Evolutionary conservation across 2,329 filamentous ascomycete genomes (phyloP).

Genomic region (Cryphonectria parasitica): DNA sequence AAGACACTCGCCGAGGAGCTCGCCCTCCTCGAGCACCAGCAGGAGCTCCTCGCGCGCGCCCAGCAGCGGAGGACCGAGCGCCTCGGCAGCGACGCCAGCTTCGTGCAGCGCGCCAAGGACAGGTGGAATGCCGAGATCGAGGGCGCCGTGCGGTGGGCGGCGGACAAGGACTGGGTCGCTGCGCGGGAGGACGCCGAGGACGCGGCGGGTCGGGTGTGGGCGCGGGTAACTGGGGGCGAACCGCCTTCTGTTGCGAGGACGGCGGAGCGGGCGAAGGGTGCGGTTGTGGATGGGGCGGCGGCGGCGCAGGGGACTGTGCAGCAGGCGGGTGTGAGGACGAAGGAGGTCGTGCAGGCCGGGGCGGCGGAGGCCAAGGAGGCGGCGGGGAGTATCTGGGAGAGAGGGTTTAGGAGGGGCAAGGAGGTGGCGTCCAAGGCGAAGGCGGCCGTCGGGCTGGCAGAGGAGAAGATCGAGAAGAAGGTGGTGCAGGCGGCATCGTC

Average conservation of each 20-base stretch:
- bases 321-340: conserved; percentile 35
- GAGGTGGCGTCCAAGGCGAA: conserved; percentile 45
- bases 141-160: conserved; percentile 66
- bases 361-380: conserved; percentile 43
- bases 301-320: conserved; percentile 31
- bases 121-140: conserved; percentile 78
- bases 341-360: conserved; percentile 36
- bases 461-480: conserved; percentile 40
- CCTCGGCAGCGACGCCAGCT: conserved; percentile 44
- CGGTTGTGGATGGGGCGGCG: conserved; percentile 24
- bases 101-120: conserved; percentile 73
- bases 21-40: conserved; percentile 28
- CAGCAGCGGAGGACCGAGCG: conserved; percentile 17
- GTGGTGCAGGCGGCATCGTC: conserved; percentile 35
- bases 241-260: conserved; percentile 39
- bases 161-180: conserved; percentile 67
- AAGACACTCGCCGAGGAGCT: conserved; percentile 36
- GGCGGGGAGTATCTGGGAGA: conserved; percentile 45
- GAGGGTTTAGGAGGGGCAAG: conserved; percentile 46
- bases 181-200: conserved; percentile 63
- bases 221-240: conserved; percentile 40
- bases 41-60: conserved; percentile 27
- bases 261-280: conserved; percentile 35
- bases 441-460: conserved; percentile 41
- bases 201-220: conserved; percentile 50